These are phyloP conservation scores for Yarrowia sp. DNA, from an alignment of 805 yeast genomes.

Conservation along the genomic window DNA sequence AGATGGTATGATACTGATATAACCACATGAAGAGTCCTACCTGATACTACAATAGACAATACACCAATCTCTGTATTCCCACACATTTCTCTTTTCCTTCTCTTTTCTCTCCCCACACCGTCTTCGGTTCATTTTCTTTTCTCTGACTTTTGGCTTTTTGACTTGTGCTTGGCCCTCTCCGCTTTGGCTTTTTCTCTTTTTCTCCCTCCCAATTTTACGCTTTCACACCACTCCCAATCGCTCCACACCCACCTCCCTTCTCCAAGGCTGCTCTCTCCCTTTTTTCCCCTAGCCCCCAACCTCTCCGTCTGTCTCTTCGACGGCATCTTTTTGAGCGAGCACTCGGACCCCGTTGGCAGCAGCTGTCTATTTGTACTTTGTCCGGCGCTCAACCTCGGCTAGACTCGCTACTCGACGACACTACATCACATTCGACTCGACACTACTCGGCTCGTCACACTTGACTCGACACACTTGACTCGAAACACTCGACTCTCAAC, in stretches of 20 bases:
- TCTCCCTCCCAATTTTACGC: slow-evolving; percentile 20
- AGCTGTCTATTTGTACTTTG: not conserved
- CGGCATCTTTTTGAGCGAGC: slow-evolving; percentile 8
- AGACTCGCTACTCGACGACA: not conserved
- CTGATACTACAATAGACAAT: too few species aligned
- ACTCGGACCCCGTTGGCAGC: slow-evolving; percentile 3
- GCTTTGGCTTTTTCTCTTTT: slow-evolving; percentile 9
- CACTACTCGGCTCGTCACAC: too few species aligned
- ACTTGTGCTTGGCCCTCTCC: not conserved
- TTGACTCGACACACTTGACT: too few species aligned
- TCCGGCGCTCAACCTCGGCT: slow-evolving; percentile 1
- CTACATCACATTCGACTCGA: not conserved
- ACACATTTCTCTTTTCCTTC: too few species aligned
- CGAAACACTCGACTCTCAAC: not conserved
- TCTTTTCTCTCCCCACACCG: not conserved
- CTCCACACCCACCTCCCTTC: not conserved
- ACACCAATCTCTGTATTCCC: too few species aligned
- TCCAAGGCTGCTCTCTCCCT: not conserved
- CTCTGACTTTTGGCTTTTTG: not conserved
- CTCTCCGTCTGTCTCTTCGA: slow-evolving; percentile 3
- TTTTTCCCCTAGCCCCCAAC: not conserved
- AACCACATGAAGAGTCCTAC: too few species aligned
- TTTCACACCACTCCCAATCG: slow-evolving; percentile 22
- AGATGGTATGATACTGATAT: too few species aligned
- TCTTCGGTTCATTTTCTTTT: too few species aligned